Evolutionary conservation across 345 rosid genomes (phyloP).

Genomic region (Conringia planisiliqua): DNA sequence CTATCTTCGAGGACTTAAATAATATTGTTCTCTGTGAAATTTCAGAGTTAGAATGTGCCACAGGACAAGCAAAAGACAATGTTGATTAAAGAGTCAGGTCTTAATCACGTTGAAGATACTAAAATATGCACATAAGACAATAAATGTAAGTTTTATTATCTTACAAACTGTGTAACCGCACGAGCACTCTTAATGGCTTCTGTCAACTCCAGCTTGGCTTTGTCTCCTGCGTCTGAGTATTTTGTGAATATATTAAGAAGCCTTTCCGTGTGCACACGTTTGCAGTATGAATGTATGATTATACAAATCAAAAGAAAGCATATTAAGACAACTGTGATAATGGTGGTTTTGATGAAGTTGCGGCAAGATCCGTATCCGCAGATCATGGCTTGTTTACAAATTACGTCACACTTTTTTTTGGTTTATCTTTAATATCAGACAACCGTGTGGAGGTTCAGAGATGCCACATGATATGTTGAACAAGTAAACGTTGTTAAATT

Average conservation of each 20-base stretch:
- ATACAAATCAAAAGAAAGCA: not conserved
- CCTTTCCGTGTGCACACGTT: slow-evolving; percentile 24
- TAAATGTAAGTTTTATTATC: not conserved
- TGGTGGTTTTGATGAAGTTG: not conserved
- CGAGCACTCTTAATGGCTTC: slow-evolving; percentile 16
- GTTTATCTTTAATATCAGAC: not conserved
- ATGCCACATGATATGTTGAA: not conserved
- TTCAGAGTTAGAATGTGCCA: not conserved
- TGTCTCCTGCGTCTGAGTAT: not conserved
- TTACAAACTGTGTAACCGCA: not conserved
- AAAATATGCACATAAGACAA: not conserved
- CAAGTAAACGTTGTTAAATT: not conserved
- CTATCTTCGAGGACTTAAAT: not conserved
- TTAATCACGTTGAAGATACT: not conserved
- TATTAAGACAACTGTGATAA: not conserved
- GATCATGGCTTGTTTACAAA: slow-evolving; percentile 2
- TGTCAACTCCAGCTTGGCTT: slow-evolving; percentile 11
- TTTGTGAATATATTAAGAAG: not conserved
- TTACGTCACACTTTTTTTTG: not conserved
- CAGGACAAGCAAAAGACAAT: not conserved
- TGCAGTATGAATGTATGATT: not conserved
- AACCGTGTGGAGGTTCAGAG: slow-evolving; percentile 5
- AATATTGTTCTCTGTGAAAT: not conserved
- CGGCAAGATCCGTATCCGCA: slow-evolving; percentile 10
- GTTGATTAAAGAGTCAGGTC: not conserved